Conservation (phyloP, 2,329 filamentous ascomycete species). For the Alternaria burnsii region DNA sequence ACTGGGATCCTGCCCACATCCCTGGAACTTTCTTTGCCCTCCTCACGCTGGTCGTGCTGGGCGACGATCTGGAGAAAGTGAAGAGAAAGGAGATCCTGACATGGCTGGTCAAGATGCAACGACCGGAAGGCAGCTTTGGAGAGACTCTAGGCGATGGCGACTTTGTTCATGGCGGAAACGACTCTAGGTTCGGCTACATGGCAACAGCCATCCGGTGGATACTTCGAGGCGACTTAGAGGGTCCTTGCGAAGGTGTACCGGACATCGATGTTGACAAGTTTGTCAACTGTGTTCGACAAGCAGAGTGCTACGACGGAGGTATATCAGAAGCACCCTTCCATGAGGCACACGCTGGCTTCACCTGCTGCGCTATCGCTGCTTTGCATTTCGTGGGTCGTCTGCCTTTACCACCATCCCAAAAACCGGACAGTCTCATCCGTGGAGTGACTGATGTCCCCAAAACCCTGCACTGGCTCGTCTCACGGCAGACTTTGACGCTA, state of each 20-base stretch:
- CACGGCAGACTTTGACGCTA: slow-evolving; percentile 56
- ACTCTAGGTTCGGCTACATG: slow-evolving; percentile 89
- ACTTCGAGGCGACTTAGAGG: slow-evolving; percentile 68
- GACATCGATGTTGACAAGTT: slow-evolving; percentile 80
- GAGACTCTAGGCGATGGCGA: slow-evolving; percentile 73
- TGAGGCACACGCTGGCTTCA: slow-evolving; percentile 90
- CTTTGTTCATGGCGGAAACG: slow-evolving; percentile 76
- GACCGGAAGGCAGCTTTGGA: slow-evolving; percentile 88
- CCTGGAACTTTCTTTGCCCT: slow-evolving; percentile 91
- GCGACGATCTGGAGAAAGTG: slow-evolving; percentile 69
- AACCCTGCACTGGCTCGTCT: slow-evolving; percentile 58
- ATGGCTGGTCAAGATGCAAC: slow-evolving; percentile 81
- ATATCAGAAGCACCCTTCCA: slow-evolving; percentile 79
- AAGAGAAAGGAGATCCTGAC: slow-evolving; percentile 70
- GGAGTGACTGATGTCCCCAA: slow-evolving; percentile 51
- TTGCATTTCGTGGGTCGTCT: slow-evolving; percentile 77
- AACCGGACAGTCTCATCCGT: slow-evolving; percentile 37
- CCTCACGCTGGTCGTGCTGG: slow-evolving; percentile 72
- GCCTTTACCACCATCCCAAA: slow-evolving; percentile 36
- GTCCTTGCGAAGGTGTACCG: slow-evolving; percentile 63
- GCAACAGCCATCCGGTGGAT: slow-evolving; percentile 85
- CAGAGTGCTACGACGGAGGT: slow-evolving; percentile 83
- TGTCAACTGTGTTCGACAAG: slow-evolving; percentile 73
- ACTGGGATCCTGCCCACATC: slow-evolving; percentile 80
- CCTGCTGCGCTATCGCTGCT: slow-evolving; percentile 84